Evolutionary conservation across 1,139 yeast species (phyloP), one percentile per base, ranked within the genome.

Genomic region (Candida sp.): DNA sequence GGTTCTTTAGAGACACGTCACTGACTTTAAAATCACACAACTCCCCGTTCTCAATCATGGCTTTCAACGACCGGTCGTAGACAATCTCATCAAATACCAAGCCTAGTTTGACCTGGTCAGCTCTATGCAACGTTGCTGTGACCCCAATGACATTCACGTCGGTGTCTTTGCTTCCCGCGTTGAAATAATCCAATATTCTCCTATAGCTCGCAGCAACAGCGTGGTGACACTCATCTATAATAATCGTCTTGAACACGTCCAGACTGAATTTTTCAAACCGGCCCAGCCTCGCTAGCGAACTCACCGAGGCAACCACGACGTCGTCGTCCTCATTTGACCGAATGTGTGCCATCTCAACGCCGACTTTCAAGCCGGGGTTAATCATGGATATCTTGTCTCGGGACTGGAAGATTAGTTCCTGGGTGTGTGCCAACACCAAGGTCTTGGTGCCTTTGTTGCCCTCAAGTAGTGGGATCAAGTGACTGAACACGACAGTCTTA

Each of bases 191-290:
- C 49, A 91, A 67, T 1, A 92, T 77, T 41, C 77, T 76, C 12
- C 70, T 44, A 75, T 94, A 94, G 0, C 93, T 78, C 11, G 68
- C 62, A 0, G 97, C 94, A 0, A 90, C 88, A 0, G 97, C 88
- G 69, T 93, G 98, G 62, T 93, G 99, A 46, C 97, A 96, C 65
- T 93, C 99, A 67, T 93, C 99, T 1, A 93, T 76, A 25, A 93
- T 85, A 26, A 94, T 82, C 32, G 92, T 75, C 61, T 90, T 88
- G 69, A 81, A 87, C 17, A 83, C 80, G 0, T 51, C 50, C 0
- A 92, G 87, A 48, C 83, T 66, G 59, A 86, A 89, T 48, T 75
- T 69, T 2, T 69, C 68, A 17, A 90, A 66, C 45, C 98, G 70
- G 0, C 72, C 60, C 35, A 58, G 48, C 42, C 86, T 69, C 0